Percentiles rank a stretch among this genome's conserved stretches.
Conservation (phyloP, 2,329 filamentous ascomycete genomes). For the Plectosphaerella sp. region DNA sequence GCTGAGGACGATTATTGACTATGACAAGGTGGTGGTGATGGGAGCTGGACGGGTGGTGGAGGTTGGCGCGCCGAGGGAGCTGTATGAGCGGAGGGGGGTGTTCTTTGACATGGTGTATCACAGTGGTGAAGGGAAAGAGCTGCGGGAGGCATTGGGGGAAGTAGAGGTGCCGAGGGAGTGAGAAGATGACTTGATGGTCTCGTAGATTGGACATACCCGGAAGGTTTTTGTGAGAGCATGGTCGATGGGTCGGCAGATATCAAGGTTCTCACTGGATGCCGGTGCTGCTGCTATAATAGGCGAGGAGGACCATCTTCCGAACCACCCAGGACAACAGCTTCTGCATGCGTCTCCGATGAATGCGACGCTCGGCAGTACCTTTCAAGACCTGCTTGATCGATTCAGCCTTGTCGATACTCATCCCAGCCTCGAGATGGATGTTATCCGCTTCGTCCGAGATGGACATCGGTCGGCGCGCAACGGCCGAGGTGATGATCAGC, state of each 20-base stretch:
- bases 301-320: no score
- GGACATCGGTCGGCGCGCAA: neutral
- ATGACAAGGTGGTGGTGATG: conserved; percentile 55
- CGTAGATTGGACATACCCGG: neutral
- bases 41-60: conserved; percentile 48
- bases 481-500: no score
- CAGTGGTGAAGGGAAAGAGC: conserved; percentile 46
- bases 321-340: no score
- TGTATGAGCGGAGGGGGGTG: conserved; percentile 38
- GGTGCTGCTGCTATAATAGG: no score
- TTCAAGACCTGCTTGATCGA: no score
- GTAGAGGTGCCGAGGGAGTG: neutral
- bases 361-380: no score
- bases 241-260: no score
- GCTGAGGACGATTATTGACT: conserved; percentile 54
- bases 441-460: neutral
- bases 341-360: no score
- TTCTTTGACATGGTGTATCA: conserved; percentile 54
- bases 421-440: no score
- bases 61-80: conserved; percentile 42
- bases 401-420: no score
- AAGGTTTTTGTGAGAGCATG: neutral
- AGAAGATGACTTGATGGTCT: neutral
- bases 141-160: conserved; percentile 29
- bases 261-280: no score